phyloP scores from a whole-genome alignment of 768 basidiomycete species.

The Mycena filopes region DNA sequence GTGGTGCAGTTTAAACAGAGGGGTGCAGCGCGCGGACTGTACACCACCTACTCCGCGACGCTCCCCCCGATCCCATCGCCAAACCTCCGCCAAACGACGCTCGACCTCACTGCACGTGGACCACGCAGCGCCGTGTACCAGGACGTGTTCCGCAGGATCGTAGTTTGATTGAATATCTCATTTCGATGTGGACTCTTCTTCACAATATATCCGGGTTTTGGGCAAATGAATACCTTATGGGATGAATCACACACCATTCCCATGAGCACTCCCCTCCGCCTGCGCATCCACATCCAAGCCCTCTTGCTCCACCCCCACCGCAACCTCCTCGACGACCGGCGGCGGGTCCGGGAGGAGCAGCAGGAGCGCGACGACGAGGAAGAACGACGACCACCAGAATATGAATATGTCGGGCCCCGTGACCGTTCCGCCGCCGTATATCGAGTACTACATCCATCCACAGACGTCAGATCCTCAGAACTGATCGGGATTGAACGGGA shows the following conservation, averaged over 20 bases:
- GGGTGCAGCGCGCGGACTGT: slow-evolving; percentile 8
- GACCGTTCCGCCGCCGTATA: not conserved
- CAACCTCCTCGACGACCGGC: not conserved
- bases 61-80: not conserved
- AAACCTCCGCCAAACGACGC: slow-evolving; percentile 12
- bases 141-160: slow-evolving; percentile 14
- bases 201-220: too few species aligned
- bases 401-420: too few species aligned
- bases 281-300: too few species aligned
- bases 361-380: slow-evolving; percentile 5
- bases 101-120: slow-evolving; percentile 6
- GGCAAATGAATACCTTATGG: too few species aligned
- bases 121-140: not conserved
- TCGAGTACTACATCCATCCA: not conserved
- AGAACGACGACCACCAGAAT: slow-evolving; percentile 10
- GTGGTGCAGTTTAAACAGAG: not conserved
- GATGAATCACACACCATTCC: too few species aligned
- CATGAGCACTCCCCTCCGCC: too few species aligned
- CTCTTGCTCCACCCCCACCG: not conserved
- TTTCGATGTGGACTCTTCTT: too few species aligned
- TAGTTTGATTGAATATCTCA: too few species aligned
- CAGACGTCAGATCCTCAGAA: too few species aligned
- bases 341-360: slow-evolving; percentile 16
- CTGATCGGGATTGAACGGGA: too few species aligned
- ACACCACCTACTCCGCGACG: not conserved